Percentiles rank a stretch among this genome's conserved stretches.
These are phyloP conservation scores for Epithemia pelagica DNA, from an alignment of 108 stramenopile species.

Conservation along the genomic window DNA sequence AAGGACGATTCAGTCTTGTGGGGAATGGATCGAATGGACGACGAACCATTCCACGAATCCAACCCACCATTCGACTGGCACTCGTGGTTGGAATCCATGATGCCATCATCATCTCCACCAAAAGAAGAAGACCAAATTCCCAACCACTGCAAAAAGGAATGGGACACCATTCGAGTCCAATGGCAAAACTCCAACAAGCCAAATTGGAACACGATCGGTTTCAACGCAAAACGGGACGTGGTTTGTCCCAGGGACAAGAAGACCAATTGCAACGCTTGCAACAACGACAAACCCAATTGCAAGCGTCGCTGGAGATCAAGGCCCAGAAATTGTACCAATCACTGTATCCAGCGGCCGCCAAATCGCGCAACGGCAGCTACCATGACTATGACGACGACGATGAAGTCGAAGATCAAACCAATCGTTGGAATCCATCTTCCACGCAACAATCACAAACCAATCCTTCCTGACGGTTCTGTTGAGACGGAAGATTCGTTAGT, in stretches of 20 bases:
- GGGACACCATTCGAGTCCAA: conserved; percentile 39
- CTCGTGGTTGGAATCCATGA: too few species aligned
- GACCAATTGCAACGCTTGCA: conserved; percentile 46
- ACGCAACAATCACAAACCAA: too few species aligned
- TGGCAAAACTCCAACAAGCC: conserved; percentile 42
- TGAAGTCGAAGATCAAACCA: conserved; percentile 17
- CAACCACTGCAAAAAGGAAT: conserved; percentile 39
- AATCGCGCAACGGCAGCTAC: too few species aligned
- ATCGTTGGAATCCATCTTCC: too few species aligned
- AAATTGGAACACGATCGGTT: conserved; percentile 7
- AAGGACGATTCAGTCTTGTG: background rate
- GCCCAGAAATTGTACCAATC: conserved; percentile 37
- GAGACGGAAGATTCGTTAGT: conserved; percentile 36
- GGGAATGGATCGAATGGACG: background rate
- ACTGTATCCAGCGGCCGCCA: too few species aligned
- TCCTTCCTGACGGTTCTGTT: conserved; percentile 13
- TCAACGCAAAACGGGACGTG: conserved; percentile 49
- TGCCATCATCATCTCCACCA: too few species aligned
- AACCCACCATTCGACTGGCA: too few species aligned
- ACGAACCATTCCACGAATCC: too few species aligned
- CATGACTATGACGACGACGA: conserved; percentile 3
- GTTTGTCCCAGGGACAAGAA: conserved; percentile 60
- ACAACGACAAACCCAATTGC: conserved; percentile 34
- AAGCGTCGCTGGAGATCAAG: conserved; percentile 28
- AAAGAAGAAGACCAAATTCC: conserved; percentile 24